Base-by-base conservation (phyloP, 2,329 filamentous ascomycete species). In the Chaetomium sp. region DNA sequence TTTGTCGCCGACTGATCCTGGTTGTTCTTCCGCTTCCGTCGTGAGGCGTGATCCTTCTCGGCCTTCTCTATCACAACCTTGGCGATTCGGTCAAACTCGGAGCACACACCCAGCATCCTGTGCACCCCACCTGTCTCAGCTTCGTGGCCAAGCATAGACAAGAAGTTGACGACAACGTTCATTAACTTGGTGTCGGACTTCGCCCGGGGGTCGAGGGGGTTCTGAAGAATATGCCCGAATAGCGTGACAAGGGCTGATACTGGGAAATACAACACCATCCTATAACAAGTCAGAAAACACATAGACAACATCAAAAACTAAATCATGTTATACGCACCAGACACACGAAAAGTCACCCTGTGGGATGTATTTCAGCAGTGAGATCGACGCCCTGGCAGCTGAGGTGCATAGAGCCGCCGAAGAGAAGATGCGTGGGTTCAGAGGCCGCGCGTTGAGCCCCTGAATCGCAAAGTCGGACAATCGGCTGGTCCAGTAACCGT, bases 401-500 rank as follows among this genome's bases (percentile, higher is more conserved):
- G 91, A 89, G 3, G 96, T 95, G 68, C 92, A 97, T 2, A 99
- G 78, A 2, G 90, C 88, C 5, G 94, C 91, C 2, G 91, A 96
- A 48, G 91, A 91, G 72, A 96, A 99, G 7, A 99, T 89, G 63
- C 94, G 80, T 0, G 94, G 94, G 67, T 97, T 99, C 53, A 99
- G 73, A 0, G 94, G 91, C 61, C 88, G 81, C 0, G 91, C 87
- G 69, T 97, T 97, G 43, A 96, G 77, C 0, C 94, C 94, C 70
- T 96, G 89, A 54, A 97, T 94, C 12, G 94, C 94, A 67, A 91
- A 97, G 66, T 97, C 92, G 40, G 91, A 95, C 42, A 99, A 74
- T 40, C 94, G 84, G 67, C 89, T 96, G 1, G 92, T 97, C 94
- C 94, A 99, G 73, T 96, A 96, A 11, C 94, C 94, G 68, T 96